These are phyloP conservation scores for Tolypocladium pustulatum DNA, from an alignment of 2,329 filamentous ascomycete species.

Conservation along the genomic window DNA sequence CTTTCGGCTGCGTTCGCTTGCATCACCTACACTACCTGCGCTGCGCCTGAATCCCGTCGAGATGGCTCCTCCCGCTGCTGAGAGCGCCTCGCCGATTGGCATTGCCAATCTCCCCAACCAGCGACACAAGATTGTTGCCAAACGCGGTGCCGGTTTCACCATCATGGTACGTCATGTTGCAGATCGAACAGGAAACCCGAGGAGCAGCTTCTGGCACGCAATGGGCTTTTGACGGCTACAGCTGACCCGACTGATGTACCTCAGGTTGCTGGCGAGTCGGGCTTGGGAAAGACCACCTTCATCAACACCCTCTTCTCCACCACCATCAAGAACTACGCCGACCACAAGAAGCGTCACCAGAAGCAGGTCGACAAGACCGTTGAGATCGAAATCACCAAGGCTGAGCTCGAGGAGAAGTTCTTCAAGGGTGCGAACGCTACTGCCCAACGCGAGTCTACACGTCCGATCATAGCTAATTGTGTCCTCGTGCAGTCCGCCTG, in stretches of 20 bases:
- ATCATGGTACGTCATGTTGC: slow-evolving; percentile 72
- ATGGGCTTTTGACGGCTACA: not conserved
- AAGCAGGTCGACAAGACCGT: slow-evolving; percentile 99
- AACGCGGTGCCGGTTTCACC: slow-evolving; percentile 93
- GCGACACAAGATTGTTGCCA: slow-evolving; percentile 64
- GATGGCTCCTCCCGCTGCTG: slow-evolving; percentile 48
- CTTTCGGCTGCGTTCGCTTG: not conserved
- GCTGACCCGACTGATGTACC: slow-evolving; percentile 6
- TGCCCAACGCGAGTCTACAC: not conserved
- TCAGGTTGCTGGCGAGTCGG: slow-evolving; percentile 95
- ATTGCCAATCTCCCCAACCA: slow-evolving; percentile 67
- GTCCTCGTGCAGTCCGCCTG: slow-evolving; percentile 61
- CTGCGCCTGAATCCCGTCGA: slow-evolving; percentile 15
- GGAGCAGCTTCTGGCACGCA: not conserved
- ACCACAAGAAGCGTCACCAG: slow-evolving; percentile 97
- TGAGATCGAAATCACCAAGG: slow-evolving; percentile 99
- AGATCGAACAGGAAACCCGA: too few species aligned
- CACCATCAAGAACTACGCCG: slow-evolving; percentile 99
- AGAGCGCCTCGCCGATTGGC: slow-evolving; percentile 59
- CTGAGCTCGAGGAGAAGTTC: slow-evolving; percentile 99
- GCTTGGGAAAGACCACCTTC: slow-evolving; percentile 98
- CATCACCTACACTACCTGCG: slow-evolving; percentile 2
- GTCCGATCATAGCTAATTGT: slow-evolving; percentile 9
- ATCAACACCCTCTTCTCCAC: slow-evolving; percentile 99
- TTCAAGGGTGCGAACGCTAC: slow-evolving; percentile 71